Base-by-base conservation (phyloP, 1,139 yeast species). In the Pneumocystis wakefieldiae region DNA sequence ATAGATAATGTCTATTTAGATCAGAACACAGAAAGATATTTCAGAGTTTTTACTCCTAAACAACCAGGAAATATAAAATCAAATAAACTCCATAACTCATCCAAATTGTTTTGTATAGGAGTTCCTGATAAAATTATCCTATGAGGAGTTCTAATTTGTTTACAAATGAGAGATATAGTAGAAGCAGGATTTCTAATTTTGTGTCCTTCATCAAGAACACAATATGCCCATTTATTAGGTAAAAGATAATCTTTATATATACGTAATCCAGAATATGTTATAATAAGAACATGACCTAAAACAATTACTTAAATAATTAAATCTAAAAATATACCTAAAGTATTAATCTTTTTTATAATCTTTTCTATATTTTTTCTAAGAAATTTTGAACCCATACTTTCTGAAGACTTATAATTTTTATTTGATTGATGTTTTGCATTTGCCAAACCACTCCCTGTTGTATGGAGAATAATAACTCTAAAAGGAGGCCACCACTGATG, bases 401-500 rank as follows among this genome's bases (percentile, higher is more conserved):
- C 77, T 81, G 59, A 19, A 78, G 76, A 17, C 74, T 76, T 65
- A 81, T 80, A 62, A 84, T 72, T 57, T 75, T 75, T 29, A 48
- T 24, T 19, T 32, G 78, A 78, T 62, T 84, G 86, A 3, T 62
- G 71, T 61, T 67, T 66, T 14, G 75, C 74, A 37, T 73, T 74
- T 8, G 77, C 76, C 90, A 92, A 85, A 0, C 96, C 98, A 0
- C 90, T 78, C 0, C 99, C 98, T 61, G 90, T 92, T 3, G 96
- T 86, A 73, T 92, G 98, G 60, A 92, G 75, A 62, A 92, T 89
- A 2, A 87, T 84, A 19, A 92, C 84, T 65, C 98, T 75, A 37
- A 94, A 78, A 0, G 97, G 91, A 1, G 98, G 97, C 97, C 97
- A 92, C 98, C 98, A 92, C 61, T 86, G 80, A 70, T 92, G 98